Evolutionary conservation across 495 filamentous ascomycete genomes (phyloP), one percentile per base, ranked within the genome.

Genomic region (Corynascus novoguineensis): DNA sequence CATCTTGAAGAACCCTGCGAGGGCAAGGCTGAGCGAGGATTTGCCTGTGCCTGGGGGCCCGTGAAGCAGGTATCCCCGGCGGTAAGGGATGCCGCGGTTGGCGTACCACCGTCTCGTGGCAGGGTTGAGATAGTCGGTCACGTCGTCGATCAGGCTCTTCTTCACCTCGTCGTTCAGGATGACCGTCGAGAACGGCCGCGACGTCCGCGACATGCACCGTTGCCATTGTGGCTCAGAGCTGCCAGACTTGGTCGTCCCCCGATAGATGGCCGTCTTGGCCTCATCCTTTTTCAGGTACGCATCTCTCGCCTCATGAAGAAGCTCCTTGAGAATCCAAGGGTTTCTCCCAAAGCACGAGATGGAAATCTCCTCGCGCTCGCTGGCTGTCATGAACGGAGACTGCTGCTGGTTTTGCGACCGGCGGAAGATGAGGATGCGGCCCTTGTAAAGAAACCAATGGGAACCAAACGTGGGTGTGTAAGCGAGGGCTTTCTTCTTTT

Each of bases 41-140:
- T 86, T 86, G 22, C 83, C 83, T 4, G 75, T 98, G 62, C 93
- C 93, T 4, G 93, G 93, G 17, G 92, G 90, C 22, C 93, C 93
- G 50, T 90, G 86, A 8, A 98, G 78, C 57, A 98, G 86, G 52
- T 95, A 95, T 54, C 71, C 70, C 37, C 93, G 84, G 41, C 93
- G 89, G 49, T 88, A 89, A 0, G 86, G 86, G 47, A 89, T 84
- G 2, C 86, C 86, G 45, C 84, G 74, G 63, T 86, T 83, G 4
- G 84, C 79, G 63, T 96, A 96, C 90, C 90, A 96, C 5, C 83
- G 70, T 11, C 83, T 75, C 3, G 87, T 93, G 2, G 78, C 69
- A 0, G 89, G 90, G 60, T 89, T 83, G 29, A 97, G 79, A 65
- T 95, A 97, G 60, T 96, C 90, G 61, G 89, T 86, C 62, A 96